Base-by-base conservation (phyloP, 2,329 filamentous ascomycete species). In the Magnaporthales sp. region DNA sequence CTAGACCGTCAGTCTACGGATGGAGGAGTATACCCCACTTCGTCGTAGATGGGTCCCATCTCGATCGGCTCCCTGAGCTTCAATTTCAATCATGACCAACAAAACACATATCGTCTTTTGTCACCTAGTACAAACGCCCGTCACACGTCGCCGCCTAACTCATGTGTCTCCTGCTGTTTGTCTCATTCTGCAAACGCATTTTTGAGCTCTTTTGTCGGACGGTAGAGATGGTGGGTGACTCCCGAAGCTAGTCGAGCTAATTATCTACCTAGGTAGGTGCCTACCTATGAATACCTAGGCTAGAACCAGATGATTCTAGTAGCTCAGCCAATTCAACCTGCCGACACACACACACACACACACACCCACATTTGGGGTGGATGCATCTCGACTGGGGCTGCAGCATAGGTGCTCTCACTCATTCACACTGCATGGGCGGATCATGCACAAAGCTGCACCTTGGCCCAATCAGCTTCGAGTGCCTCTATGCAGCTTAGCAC, bases 401-500 rank as follows among this genome's bases (percentile, higher is more conserved):
- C 54, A 58, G 54, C 54, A 24, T 24, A 58, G 54, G 54, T 58
- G 54, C 54, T 27, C 54, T 58, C 54, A 27, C 22, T 27, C 54
- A 24, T 22, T 10, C 54, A 58, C 38, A 27, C 54, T 58, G 54
- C 54, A 58, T 58, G 22, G 54, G 54, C 54, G 54, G 54, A 58
- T 58, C 54, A 58, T 58, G 54, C 54, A 58, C 24, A 24, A 24
- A 58, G 54, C 54, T 58, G 54, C 54, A 58, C 11, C n/a, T 27
- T n/a, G 22, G n/a, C 54, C 54, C 54, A 58, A 58, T 58, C 22
- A 58, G 22, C 6, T 58, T 27, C 54, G 13, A 27, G 54, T 58
- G 22, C 54, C 54, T 58, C 54, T 58, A 58, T 58, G 54, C 54
- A 58, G 54, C 54, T 58, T 58, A 58, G 54, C 54, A 58, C 54